Conservation (phyloP, 345 rosid species). For the Mangifera indica region DNA sequence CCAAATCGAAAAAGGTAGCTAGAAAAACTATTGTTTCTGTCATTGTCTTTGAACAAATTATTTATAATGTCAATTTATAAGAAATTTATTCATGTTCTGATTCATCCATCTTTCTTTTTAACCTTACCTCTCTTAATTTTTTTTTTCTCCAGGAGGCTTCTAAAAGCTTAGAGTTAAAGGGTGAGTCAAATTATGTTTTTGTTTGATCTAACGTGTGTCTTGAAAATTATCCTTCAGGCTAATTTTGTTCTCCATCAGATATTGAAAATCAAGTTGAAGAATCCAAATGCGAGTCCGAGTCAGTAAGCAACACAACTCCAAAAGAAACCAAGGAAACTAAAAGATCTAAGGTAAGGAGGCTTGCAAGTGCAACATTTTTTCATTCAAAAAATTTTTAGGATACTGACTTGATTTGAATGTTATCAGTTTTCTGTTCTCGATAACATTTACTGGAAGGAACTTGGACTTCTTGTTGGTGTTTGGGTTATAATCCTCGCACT, state of each 20-base stretch:
- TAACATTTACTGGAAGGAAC: conserved; percentile 44
- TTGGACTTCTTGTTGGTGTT: conserved; percentile 41
- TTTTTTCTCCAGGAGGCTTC: conserved; percentile 32
- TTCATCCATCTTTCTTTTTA: background rate
- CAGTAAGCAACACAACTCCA: conserved; percentile 3
- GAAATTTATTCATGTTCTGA: background rate
- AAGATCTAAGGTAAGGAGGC: conserved; percentile 26
- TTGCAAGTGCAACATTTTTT: background rate
- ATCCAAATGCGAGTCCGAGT: conserved; percentile 24
- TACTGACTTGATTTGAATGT: background rate
- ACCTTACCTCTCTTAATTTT: background rate
- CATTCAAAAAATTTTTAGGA: background rate
- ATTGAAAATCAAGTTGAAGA: conserved; percentile 23
- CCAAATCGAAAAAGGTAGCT: conserved; percentile 26
- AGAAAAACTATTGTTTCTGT: background rate
- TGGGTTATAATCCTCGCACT: conserved; percentile 43
- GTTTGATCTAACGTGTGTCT: background rate
- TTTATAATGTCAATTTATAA: too few species aligned
- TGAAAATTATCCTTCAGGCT: background rate
- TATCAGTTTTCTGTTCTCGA: conserved; percentile 40
- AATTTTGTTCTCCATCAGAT: conserved; percentile 21
- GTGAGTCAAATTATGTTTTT: conserved; percentile 18
- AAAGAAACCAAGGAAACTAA: conserved; percentile 12
- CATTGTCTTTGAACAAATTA: too few species aligned
- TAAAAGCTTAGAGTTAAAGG: conserved; percentile 16